Percentiles rank a stretch among this genome's conserved stretches.
Evolutionary conservation across 352 stramenopile genomes (phyloP).

Genomic region (Globisporangium paddicum): DNA sequence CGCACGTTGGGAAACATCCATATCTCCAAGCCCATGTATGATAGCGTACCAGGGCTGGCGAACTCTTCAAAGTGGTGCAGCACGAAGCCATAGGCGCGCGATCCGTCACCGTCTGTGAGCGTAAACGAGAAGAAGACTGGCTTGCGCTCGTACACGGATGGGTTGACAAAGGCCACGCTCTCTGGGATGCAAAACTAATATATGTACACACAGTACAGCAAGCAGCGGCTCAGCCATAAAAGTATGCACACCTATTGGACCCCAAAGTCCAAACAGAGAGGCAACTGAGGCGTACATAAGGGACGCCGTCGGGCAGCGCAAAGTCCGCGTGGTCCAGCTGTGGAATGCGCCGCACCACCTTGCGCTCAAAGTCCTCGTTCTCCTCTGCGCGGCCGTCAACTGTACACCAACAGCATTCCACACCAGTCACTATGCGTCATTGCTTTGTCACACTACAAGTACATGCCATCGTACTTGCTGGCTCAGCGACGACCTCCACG

Average conservation of each 20-base stretch:
- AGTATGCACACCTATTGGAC: not conserved
- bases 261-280: not conserved
- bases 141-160: constrained; percentile 52
- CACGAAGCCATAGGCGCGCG: constrained; percentile 66
- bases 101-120: constrained; percentile 67
- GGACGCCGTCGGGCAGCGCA: constrained; percentile 55
- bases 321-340: constrained; percentile 51
- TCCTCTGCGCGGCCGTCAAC: constrained; percentile 15
- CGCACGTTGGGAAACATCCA: too few relatives aligned
- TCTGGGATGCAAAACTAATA: constrained; percentile 83
- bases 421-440: too few relatives aligned
- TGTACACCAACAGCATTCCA: not conserved
- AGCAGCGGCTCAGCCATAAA: not conserved
- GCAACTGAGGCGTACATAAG: constrained; percentile 30
- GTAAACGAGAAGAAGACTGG: constrained; percentile 80
- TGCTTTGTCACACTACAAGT: not conserved
- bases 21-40: not conserved
- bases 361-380: constrained; percentile 36
- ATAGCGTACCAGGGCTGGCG: constrained; percentile 10
- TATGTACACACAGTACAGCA: not conserved
- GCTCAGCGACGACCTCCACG: constrained; percentile 56
- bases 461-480: constrained; percentile 5
- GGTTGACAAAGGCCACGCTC: constrained; percentile 30
- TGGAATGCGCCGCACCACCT: constrained; percentile 40
- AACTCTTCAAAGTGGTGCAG: constrained; percentile 52